Evolutionary conservation across 1,139 yeast species (phyloP).

Genomic region (Kurtzmaniella quercitrusa): DNA sequence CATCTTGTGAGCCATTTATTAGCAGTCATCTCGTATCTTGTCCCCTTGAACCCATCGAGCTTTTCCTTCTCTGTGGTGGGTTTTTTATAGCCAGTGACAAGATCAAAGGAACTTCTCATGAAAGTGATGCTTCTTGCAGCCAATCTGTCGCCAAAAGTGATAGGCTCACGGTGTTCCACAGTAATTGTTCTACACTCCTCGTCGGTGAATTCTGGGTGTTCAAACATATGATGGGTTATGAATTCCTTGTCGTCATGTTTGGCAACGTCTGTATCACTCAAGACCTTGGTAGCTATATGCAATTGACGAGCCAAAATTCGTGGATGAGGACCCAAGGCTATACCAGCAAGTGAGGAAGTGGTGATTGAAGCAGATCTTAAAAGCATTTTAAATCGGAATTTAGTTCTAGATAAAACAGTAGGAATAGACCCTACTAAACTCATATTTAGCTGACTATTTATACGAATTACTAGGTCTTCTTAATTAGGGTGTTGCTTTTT

Average conservation of each 20-base stretch:
- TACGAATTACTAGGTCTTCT: background rate
- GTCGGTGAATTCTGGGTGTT: constrained; percentile 49
- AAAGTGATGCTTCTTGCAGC: constrained; percentile 45
- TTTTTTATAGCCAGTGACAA: constrained; percentile 62
- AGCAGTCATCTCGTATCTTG: constrained; percentile 55
- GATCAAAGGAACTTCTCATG: constrained; percentile 52
- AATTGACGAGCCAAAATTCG: constrained; percentile 8
- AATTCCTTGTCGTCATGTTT: constrained; percentile 25
- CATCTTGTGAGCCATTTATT: constrained; percentile 65
- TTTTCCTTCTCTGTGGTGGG: constrained; percentile 33
- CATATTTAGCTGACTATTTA: background rate
- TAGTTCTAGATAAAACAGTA: background rate
- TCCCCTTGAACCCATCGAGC: constrained; percentile 36
- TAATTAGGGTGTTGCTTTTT: background rate
- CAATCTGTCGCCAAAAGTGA: constrained; percentile 44
- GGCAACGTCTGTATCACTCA: constrained; percentile 19
- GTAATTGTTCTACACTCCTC: constrained; percentile 45
- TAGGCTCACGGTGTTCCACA: constrained; percentile 52
- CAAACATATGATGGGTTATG: constrained; percentile 47
- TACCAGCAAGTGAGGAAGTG: background rate
- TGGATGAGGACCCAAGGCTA: background rate
- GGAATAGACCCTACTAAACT: background rate
- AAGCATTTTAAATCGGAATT: background rate
- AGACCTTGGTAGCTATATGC: constrained; percentile 27
- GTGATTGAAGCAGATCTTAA: background rate